Conservation (phyloP, 257 asterid genomes). For the Solanum piurae region DNA sequence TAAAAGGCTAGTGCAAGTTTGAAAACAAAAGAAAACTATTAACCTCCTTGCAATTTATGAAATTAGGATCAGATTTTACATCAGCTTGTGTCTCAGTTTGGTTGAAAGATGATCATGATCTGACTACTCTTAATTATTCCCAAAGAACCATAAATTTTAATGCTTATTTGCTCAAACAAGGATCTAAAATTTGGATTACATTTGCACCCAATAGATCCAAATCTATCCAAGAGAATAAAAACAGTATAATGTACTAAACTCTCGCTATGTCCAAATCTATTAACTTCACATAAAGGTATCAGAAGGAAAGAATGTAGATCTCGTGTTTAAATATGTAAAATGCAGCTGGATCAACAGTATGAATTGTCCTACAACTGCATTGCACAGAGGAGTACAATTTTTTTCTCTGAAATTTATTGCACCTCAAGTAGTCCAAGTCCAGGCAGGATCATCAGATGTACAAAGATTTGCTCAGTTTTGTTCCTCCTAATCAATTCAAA, state of each 20-base stretch:
- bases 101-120: background rate
- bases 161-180: background rate
- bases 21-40: background rate
- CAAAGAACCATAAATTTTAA: background rate
- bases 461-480: conserved; percentile 17
- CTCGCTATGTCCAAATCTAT: background rate
- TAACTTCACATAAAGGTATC: background rate
- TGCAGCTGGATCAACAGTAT: background rate
- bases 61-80: background rate
- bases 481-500: conserved; percentile 13
- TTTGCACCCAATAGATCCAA: background rate
- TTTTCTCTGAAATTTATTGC: background rate
- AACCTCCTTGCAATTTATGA: background rate
- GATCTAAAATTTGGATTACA: background rate
- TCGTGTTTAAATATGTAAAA: background rate
- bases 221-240: background rate
- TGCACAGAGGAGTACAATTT: background rate
- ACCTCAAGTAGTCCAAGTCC: conserved; percentile 3
- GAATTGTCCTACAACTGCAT: background rate
- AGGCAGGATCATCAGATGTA: conserved; percentile 24
- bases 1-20: background rate
- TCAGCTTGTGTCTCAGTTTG: background rate
- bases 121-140: background rate
- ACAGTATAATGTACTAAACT: background rate
- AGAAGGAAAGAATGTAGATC: background rate